A percentile compares a stretch with the other conserved stretches of the same genome.
Conservation (phyloP, 768 basidiomycete genomes). For the Tylopilus plumbeoviolaceoides region DNA sequence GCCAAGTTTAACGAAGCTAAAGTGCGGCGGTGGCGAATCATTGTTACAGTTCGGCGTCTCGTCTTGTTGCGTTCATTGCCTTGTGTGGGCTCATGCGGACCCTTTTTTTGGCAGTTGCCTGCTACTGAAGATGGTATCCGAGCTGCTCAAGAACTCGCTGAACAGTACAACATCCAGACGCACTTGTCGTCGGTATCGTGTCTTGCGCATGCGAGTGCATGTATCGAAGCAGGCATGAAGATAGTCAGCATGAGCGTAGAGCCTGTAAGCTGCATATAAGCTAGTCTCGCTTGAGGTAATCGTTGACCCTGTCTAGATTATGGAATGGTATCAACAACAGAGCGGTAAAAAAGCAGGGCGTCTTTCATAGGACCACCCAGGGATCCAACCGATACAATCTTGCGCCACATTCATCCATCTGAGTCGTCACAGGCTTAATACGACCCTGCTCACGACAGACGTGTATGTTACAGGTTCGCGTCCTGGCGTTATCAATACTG, state of each 20-base stretch:
- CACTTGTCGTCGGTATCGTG: constrained; percentile 51
- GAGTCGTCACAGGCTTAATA: constrained; percentile 37
- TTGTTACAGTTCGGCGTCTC: constrained; percentile 42
- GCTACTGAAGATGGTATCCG: constrained; percentile 52
- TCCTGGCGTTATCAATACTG: neutral
- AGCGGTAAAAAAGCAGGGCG: neutral
- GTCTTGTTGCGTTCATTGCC: neutral
- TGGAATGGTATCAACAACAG: constrained; percentile 40
- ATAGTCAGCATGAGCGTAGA: constrained; percentile 48
- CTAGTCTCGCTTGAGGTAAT: neutral
- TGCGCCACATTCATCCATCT: constrained; percentile 41
- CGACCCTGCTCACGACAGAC: constrained; percentile 39
- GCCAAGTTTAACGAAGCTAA: constrained; percentile 39
- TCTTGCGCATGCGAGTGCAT: constrained; percentile 51
- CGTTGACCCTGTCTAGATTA: constrained; percentile 30
- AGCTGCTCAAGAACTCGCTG: constrained; percentile 41
- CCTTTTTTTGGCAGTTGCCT: constrained; percentile 42
- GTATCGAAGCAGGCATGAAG: constrained; percentile 47
- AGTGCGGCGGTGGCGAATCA: constrained; percentile 36
- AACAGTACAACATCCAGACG: constrained; percentile 38
- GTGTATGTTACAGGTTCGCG: constrained; percentile 31
- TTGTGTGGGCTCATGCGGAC: neutral
- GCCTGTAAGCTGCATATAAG: constrained; percentile 35
- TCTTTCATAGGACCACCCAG: constrained; percentile 33
- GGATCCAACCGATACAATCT: constrained; percentile 44